phyloP scores from a whole-genome alignment of 202 grass and related monocot genomes.

The Elaeis oleifera region DNA sequence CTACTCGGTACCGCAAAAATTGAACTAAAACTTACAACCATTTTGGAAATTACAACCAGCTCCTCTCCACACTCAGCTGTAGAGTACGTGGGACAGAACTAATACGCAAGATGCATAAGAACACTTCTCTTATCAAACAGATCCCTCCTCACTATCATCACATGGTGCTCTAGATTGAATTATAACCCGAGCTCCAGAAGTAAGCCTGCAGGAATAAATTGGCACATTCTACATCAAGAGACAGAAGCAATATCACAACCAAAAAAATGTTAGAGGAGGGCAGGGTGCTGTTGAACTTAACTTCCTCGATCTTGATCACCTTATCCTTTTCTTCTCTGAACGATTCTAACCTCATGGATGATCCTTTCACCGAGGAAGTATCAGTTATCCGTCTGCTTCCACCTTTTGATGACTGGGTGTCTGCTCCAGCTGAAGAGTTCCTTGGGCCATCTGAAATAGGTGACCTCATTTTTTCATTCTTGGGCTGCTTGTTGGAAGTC shows the following conservation, averaged over 20 bases:
- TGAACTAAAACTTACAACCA: too few relatives aligned
- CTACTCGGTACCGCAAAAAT: too few relatives aligned
- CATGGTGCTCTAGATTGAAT: constrained; percentile 6
- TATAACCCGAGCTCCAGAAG: constrained; percentile 14
- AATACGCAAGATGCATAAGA: not conserved
- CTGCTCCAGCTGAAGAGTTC: constrained; percentile 44
- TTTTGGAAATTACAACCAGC: too few relatives aligned
- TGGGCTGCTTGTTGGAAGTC: constrained; percentile 21
- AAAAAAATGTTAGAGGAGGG: not conserved
- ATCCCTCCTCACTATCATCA: constrained; percentile 4
- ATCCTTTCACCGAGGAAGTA: not conserved
- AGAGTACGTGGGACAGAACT: not conserved
- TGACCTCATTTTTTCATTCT: constrained; percentile 35
- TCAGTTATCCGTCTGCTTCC: constrained; percentile 47
- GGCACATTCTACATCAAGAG: not conserved
- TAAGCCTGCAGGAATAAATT: constrained; percentile 11
- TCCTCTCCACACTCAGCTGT: too few relatives aligned
- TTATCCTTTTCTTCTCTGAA: constrained; percentile 73
- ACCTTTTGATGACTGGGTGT: constrained; percentile 30
- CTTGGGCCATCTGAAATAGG: constrained; percentile 56
- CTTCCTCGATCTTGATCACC: constrained; percentile 88
- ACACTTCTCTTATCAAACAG: not conserved
- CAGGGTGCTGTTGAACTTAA: constrained; percentile 36
- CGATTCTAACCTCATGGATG: constrained; percentile 37
- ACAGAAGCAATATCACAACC: not conserved